Evolutionary conservation across 2,329 filamentous ascomycete species (phyloP), one percentile per base, ranked within the genome.

Genomic region (Neonectria hederae): DNA sequence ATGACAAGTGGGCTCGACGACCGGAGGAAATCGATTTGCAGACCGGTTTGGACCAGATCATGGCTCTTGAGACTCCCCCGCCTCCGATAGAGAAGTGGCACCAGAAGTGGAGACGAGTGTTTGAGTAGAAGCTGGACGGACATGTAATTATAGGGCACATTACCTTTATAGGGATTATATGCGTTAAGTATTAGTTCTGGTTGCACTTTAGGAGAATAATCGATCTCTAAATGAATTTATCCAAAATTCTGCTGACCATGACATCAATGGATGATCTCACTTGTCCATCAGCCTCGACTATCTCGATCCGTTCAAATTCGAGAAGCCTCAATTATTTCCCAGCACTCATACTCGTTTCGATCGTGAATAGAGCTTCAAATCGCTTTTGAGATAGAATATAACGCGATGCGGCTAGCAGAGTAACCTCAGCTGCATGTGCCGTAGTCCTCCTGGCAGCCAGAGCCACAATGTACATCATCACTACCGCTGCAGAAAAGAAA

Each of bases 401-500:
- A 19, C 8, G 14, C 14, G 5, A 14, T 42, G n/a, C 8, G 9
- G n/a, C 38, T 42, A 10, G 7, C 11, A 5, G 9, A 42, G 4
- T 3, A 21, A 11, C 42, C 24, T 40, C 40, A 59, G 28, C 8
- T 66, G 55, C 77, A 79, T 22, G 65, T 68, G n/a, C 77, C 78
- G 58, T 73, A 79, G 6, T 63, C 65, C 5, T 65, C 49, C 56
- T 77, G 76, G 38, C 77, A 79, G 10, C 75, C 75, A 4, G 54
- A 59, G 24, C 73, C 77, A 56, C 78, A 79, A 54, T 78, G 65
- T 40, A 60, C 54, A 26, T 4, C 32, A 19, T 45, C 40, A 22
- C 11, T 54, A 22, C 57, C 57, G 17, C 57, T 59, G 28, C n/a
- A 40, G 22, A 22, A n/a, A 19, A 26, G 19, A 26, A 26, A 19